Base-by-base conservation (phyloP, 1,284 basidiomycete species). In the Marasmius tenuissimus region DNA sequence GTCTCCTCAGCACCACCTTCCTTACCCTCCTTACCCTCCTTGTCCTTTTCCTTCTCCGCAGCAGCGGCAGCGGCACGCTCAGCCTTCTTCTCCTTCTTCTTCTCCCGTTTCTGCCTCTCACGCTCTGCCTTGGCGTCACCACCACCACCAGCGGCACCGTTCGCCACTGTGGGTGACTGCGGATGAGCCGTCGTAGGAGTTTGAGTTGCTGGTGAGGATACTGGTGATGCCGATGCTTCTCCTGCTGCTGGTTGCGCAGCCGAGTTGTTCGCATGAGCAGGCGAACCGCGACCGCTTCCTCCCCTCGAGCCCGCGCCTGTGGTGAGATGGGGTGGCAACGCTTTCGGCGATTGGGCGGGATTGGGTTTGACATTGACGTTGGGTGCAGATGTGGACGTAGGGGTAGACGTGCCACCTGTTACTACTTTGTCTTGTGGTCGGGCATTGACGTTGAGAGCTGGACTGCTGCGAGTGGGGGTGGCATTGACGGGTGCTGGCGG, bases 1-100 rank as follows among this genome's bases (percentile, higher is more conserved):
- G 67, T 66, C 9, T 67, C 45, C 18, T 63, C 63, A 33, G 22
- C 60, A 33, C 58, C 58, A 37, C 49, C 61, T 42, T 58, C 57
- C n/a, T 39, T 22, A 12, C 54, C 56, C 27, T 58, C 62, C 60
- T 61, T 63, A 10, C 61, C 65, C 71, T 79, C 81, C 59, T 79
- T 80, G 63, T 86, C 83, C 71, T 85, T 88, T 74, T 85, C 78
- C 65, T 84, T 85, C 66, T 77, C n/a, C n/a, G n/a, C n/a, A n/a
- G n/a, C n/a, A n/a, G n/a, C n/a, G n/a, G n/a, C n/a, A n/a, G n/a
- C n/a, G n/a, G n/a, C 84, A 54, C 72, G 82, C 70, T 82, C 81
- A 10, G 73, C 76, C 69, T 77, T 85, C n/a, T n/a, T n/a, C n/a
- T n/a, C n/a, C n/a, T n/a, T n/a, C n/a, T n/a, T n/a, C n/a, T n/a